Evolutionary conservation across 2,329 filamentous ascomycete species (phyloP), one percentile per base, ranked within the genome.

Genomic region (Coniochaeta sp.): DNA sequence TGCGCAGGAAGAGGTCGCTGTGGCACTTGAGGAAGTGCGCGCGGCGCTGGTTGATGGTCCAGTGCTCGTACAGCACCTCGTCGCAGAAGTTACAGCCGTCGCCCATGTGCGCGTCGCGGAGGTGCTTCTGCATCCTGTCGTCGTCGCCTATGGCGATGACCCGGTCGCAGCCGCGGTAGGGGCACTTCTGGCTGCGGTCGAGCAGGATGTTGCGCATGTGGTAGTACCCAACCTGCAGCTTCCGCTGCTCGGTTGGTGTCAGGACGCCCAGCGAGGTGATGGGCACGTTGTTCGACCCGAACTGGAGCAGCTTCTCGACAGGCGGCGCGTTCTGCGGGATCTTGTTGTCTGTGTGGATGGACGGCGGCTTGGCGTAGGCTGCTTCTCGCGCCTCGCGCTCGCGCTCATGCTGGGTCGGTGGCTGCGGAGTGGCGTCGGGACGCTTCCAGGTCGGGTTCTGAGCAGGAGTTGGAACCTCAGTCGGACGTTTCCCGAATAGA

Each of bases 211-310:
- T 61, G 24, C 70, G 68, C 46, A 70, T 57, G 33, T 58, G 56
- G 46, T 67, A 65, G 13, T 69, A 60, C 49, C 67, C 60, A 1
- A 57, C 58, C 48, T 74, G 68, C 1, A 75, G 60, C 4, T 62
- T 57, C 2, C 60, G 63, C 48, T 70, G 63, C 54, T 76, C 72
- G 0, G 64, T 69, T 0, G 67, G 65, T 0, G 73, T 77, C 51
- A 74, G 57, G 14, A 74, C 60, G 1, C 61, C 66, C 22, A 67
- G 63, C 14, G 64, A 66, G 14, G 71, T 57, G 45, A 66, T 64
- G 1, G 73, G 71, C 24, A 71, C 57, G 27, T 60, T 62, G 16
- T 60, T 52, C 1, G 51, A 48, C 12, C 49, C 51, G 24, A 57
- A 30, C 40, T 58, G 55, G 45, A 75, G 60, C 16, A 76, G 56